These are phyloP conservation scores for Furcasterigmium sp. DNA, from an alignment of 2,329 filamentous ascomycete genomes.

Conservation along the genomic window DNA sequence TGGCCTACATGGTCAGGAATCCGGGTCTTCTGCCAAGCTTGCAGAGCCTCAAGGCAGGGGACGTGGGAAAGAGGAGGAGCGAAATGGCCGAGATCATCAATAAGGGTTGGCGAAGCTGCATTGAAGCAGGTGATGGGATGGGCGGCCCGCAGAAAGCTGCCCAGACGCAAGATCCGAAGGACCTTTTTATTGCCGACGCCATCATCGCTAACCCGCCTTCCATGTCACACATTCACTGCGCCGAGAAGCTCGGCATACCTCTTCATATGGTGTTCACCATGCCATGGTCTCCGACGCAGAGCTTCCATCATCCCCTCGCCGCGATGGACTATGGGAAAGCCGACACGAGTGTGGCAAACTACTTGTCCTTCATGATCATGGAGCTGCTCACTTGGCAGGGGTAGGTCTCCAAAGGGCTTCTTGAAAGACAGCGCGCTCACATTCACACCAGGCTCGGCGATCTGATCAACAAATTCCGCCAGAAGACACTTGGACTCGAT, in stretches of 20 bases:
- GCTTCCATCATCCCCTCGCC: constrained; percentile 64
- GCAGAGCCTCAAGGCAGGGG: constrained; percentile 27
- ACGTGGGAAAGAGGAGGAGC: constrained; percentile 25
- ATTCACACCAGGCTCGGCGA: constrained; percentile 49
- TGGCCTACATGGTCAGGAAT: constrained; percentile 35
- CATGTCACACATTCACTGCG: constrained; percentile 47
- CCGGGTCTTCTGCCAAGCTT: constrained; percentile 30
- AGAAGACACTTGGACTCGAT: constrained; percentile 56
- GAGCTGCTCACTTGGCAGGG: constrained; percentile 74
- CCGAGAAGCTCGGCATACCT: constrained; percentile 41
- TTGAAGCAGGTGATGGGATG: constrained; percentile 28
- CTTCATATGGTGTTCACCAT: constrained; percentile 55
- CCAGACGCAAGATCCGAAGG: constrained; percentile 15
- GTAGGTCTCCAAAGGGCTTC: constrained; percentile 13
- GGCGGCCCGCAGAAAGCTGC: constrained; percentile 18
- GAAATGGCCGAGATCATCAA: constrained; percentile 32
- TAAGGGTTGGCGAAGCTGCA: constrained; percentile 29
- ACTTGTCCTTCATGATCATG: constrained; percentile 62
- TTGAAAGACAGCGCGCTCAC: background rate
- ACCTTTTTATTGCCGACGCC: constrained; percentile 46
- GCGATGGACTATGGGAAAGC: constrained; percentile 53
- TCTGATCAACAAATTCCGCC: constrained; percentile 65
- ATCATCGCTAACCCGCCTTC: constrained; percentile 51
- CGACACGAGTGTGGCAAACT: constrained; percentile 58
- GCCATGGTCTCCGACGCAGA: constrained; percentile 67